Percentiles rank a stretch among this genome's conserved stretches.
Conservation (phyloP, 441 rosid species). For the Pelargonium hybrid region DNA sequence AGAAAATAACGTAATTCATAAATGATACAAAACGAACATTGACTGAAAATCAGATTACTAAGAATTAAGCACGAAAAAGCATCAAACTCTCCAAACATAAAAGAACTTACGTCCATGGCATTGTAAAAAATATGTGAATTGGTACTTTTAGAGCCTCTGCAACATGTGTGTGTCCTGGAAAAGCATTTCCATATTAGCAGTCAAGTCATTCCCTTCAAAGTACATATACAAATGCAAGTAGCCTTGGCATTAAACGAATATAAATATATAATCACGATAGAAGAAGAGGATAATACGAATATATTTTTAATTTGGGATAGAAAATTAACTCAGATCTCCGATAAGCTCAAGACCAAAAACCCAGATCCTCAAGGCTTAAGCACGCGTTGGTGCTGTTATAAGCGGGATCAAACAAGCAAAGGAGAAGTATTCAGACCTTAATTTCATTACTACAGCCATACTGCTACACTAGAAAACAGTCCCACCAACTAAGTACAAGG, state of each 20-base stretch:
- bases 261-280: neutral
- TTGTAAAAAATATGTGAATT: slow-evolving; percentile 38
- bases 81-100: slow-evolving; percentile 1
- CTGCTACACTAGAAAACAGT: too few relatives aligned
- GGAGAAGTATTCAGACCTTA: neutral
- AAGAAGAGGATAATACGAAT: neutral
- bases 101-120: slow-evolving; percentile 51
- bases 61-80: neutral
- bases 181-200: slow-evolving; percentile 3
- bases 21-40: too few relatives aligned
- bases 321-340: neutral
- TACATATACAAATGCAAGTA: neutral
- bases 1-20: neutral
- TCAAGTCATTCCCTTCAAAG: neutral
- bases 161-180: slow-evolving; percentile 42
- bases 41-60: too few relatives aligned
- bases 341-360: neutral
- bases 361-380: too few relatives aligned
- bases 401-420: neutral
- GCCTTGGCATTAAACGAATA: neutral
- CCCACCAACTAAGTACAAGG: too few relatives aligned
- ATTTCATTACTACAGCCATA: too few relatives aligned
- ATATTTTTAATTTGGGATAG: neutral
- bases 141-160: slow-evolving; percentile 38
- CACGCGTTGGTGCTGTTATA: neutral